Conservation (phyloP, 2,329 filamentous ascomycete genomes). For the Alternaria alternata region DNA sequence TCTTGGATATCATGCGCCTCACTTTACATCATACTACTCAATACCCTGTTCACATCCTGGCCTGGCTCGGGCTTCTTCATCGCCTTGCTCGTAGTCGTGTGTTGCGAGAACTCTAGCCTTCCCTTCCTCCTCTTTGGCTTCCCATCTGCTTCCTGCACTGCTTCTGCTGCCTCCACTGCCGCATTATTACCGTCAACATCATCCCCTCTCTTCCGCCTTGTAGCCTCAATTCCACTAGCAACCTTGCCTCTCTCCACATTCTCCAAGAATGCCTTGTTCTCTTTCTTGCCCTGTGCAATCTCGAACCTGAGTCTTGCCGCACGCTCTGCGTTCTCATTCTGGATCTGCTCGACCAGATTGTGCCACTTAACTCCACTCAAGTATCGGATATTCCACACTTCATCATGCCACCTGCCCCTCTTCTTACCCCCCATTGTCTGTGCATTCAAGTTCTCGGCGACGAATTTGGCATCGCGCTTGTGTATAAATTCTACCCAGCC, state of each 20-base stretch:
- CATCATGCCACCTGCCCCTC: constrained; percentile 81
- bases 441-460: constrained; percentile 78
- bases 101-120: constrained; percentile 71
- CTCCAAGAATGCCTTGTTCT: constrained; percentile 82
- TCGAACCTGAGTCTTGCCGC: constrained; percentile 79
- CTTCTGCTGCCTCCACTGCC: constrained; percentile 22
- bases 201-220: constrained; percentile 62
- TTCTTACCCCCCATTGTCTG: constrained; percentile 85
- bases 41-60: constrained; percentile 44
- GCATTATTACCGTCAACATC: constrained; percentile 32
- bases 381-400: constrained; percentile 86
- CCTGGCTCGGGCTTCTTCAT: constrained; percentile 44
- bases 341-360: constrained; percentile 75
- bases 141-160: constrained; percentile 42
- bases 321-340: constrained; percentile 81
- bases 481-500: constrained; percentile 85
- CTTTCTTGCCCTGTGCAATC: constrained; percentile 75
- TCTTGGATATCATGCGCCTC: constrained; percentile 18
- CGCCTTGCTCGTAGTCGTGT: constrained; percentile 57
- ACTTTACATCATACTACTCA: constrained; percentile 49
- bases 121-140: constrained; percentile 38
- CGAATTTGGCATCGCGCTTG: constrained; percentile 80
- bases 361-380: constrained; percentile 85
- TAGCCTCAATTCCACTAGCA: constrained; percentile 66
- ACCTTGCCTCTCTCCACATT: constrained; percentile 84